Base-by-base conservation (phyloP, 148 eudicot genomes). In the Camellia japonica region DNA sequence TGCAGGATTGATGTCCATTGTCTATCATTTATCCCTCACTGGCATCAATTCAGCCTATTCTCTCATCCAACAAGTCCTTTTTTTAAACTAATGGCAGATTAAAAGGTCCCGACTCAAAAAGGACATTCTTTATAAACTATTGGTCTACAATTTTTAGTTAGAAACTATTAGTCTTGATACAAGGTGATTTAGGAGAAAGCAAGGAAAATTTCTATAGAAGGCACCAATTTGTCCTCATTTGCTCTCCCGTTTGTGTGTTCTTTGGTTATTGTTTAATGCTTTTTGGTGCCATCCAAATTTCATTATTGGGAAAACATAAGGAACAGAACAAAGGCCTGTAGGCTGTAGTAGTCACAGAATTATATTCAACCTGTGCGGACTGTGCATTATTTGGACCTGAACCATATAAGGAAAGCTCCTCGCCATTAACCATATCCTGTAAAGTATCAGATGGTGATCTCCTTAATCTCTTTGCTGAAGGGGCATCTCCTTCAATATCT, bases 381-480 rank as follows among this genome's bases (percentile, higher is more conserved):
- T 92, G 93, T 58, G 99, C 89, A 83, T 89, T 96, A 81, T 89
- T 93, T 70, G 95, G 92, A 81, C 89, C 90, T 23, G 94, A 85
- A 77, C 98, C 90, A 87, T 89, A 96, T 52, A 96, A 85, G 18
- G 97, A 85, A 79, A 96, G 97, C 74, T 96, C 99, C 58, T 96
- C 99, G 13, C 87, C 89, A 76, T 87, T 87, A 77, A 85, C 86
- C 82, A 96, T 90, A 74, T 96, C 99, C 80, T 90, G 98, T 82
- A 94, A 84, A 74, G 94, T 94, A 86, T 96, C 99, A 71, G 97
- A 92, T 54, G 99, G 88, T 46, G 98, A 93, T 80, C 89, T 91
- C 15, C 95, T 83, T 66, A 91, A 68, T 73, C 97, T 85, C 88
- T 94, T 96, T n/a, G 90, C 76, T 64, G 90, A 83, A 47, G 91